These are phyloP conservation scores for Quercus dentata DNA, from an alignment of 306 rosid species.

Conservation along the genomic window DNA sequence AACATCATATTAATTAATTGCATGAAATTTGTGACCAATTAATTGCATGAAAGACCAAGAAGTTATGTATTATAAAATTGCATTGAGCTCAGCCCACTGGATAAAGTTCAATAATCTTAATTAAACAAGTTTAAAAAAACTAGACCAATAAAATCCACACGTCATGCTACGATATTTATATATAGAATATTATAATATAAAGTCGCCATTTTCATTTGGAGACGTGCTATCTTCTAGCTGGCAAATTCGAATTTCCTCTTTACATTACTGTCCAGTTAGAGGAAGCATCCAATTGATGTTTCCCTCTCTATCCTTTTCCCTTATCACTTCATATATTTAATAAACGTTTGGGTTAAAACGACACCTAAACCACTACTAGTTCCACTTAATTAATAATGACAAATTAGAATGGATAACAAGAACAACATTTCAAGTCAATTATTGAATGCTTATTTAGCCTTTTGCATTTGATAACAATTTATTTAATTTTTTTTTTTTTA, in stretches of 20 bases:
- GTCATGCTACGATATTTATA: background rate
- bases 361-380: conserved; percentile 16
- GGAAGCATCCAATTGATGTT: conserved; percentile 7
- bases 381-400: background rate
- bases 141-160: background rate
- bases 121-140: background rate
- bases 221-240: conserved; percentile 29
- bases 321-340: background rate
- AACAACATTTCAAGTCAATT: too few species aligned
- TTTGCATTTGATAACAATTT: too few species aligned
- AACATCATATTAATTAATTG: background rate
- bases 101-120: background rate
- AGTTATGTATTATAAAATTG: background rate
- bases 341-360: background rate
- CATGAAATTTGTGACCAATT: background rate
- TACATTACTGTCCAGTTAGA: background rate
- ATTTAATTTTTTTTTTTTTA: too few species aligned
- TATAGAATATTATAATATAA: background rate
- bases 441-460: too few species aligned
- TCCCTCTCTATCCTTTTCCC: conserved; percentile 6
- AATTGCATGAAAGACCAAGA: background rate
- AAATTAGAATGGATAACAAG: too few species aligned
- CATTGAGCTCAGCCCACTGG: background rate
- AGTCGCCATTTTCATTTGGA: background rate
- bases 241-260: conserved; percentile 4